A percentile compares a stretch with the other conserved stretches of the same genome.
These are phyloP conservation scores for Fusarium drepaniforme DNA, from an alignment of 2,329 filamentous ascomycete species.

Conservation along the genomic window DNA sequence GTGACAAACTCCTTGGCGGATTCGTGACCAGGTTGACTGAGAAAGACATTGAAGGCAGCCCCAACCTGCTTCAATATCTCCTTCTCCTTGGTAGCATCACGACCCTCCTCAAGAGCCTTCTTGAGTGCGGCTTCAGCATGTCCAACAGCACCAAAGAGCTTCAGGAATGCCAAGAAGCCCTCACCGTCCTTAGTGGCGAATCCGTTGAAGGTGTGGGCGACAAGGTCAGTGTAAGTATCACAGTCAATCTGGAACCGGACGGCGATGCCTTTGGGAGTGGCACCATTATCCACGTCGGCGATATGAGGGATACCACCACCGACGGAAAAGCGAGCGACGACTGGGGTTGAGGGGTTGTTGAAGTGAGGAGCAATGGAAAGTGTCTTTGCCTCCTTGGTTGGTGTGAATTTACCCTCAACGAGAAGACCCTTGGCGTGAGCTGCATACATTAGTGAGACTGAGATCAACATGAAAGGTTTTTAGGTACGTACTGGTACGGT, in stretches of 20 bases:
- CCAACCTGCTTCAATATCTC: not conserved
- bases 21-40: not conserved
- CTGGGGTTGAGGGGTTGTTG: slow-evolving; percentile 15
- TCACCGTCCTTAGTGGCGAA: slow-evolving; percentile 16
- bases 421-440: slow-evolving; percentile 31
- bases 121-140: not conserved
- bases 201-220: slow-evolving; percentile 22
- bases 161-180: slow-evolving; percentile 20
- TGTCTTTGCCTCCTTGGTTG: slow-evolving; percentile 13
- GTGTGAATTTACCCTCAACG: slow-evolving; percentile 18
- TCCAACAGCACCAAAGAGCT: slow-evolving; percentile 6
- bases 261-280: slow-evolving; percentile 25
- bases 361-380: slow-evolving; percentile 26
- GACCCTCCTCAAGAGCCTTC: not conserved
- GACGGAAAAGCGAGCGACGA: slow-evolving; percentile 23
- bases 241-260: slow-evolving; percentile 28
- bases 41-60: not conserved
- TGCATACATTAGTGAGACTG: not conserved
- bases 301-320: slow-evolving; percentile 21
- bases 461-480: accelerated
- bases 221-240: slow-evolving; percentile 20
- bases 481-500: slow-evolving; percentile 16
- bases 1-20: slow-evolving; percentile 9
- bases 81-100: slow-evolving; percentile 12
- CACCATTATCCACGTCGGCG: slow-evolving; percentile 9